phyloP scores from a whole-genome alignment of 2,329 filamentous ascomycete species.

The Trichoderma sp. region DNA sequence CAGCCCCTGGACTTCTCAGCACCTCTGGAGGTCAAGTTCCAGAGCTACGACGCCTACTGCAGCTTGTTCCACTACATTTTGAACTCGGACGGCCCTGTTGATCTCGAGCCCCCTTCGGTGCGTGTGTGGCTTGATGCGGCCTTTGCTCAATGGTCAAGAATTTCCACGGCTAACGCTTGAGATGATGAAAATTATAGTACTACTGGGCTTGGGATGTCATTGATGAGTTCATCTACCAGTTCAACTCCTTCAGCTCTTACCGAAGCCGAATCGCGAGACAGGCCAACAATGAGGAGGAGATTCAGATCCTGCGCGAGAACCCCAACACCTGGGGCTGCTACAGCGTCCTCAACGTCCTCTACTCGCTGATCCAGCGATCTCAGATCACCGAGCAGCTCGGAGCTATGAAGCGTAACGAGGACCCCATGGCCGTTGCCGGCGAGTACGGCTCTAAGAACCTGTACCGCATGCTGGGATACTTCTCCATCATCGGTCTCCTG shows the following conservation, averaged over 20 bases:
- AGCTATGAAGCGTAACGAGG: slow-evolving; percentile 92
- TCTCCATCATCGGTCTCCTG: slow-evolving; percentile 96
- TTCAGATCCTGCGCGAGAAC: slow-evolving; percentile 88
- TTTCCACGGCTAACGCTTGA: neutral
- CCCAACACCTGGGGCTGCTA: slow-evolving; percentile 99
- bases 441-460: slow-evolving; percentile 94
- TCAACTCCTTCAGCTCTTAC: slow-evolving; percentile 99
- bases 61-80: slow-evolving; percentile 98
- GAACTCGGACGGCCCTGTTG: slow-evolving; percentile 98
- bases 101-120: slow-evolving; percentile 94
- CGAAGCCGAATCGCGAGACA: slow-evolving; percentile 85
- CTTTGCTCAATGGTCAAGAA: neutral
- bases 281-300: slow-evolving; percentile 87
- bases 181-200: slow-evolving; percentile 62
- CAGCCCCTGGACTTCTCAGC: slow-evolving; percentile 96
- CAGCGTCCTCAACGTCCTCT: slow-evolving; percentile 97
- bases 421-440: slow-evolving; percentile 83
- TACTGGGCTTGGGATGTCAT: slow-evolving; percentile 99
- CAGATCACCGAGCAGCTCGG: slow-evolving; percentile 97
- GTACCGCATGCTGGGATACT: slow-evolving; percentile 98
- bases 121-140: slow-evolving; percentile 45
- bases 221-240: slow-evolving; percentile 99
- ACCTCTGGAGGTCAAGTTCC: slow-evolving; percentile 94
- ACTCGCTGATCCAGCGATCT: slow-evolving; percentile 97
- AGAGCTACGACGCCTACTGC: slow-evolving; percentile 99